Percentiles rank a stretch among this genome's conserved stretches.
phyloP scores from a whole-genome alignment of 768 basidiomycete species.

The Mycena albidolilacea region DNA sequence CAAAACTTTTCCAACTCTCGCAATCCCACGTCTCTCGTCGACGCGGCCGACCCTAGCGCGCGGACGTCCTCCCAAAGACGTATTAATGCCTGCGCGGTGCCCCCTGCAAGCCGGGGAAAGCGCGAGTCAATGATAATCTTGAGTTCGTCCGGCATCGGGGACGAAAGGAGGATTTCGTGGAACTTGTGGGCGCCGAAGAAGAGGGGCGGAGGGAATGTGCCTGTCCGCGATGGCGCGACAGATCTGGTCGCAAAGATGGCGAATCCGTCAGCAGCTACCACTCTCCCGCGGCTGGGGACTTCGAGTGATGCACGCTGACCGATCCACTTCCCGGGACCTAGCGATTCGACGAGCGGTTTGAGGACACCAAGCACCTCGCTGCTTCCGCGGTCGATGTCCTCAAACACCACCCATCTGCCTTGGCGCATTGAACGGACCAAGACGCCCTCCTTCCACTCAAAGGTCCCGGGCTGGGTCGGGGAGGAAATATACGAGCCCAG shows the following conservation, averaged over 20 bases:
- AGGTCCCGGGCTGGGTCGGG: slow-evolving; percentile 83
- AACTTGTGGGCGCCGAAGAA: slow-evolving; percentile 94
- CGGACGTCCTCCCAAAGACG: slow-evolving; percentile 78
- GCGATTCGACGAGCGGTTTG: slow-evolving; percentile 86
- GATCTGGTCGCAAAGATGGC: slow-evolving; percentile 93
- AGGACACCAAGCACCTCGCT: slow-evolving; percentile 91
- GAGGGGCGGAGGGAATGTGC: slow-evolving; percentile 66
- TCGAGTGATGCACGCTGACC: slow-evolving; percentile 79
- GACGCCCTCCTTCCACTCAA: slow-evolving; percentile 97
- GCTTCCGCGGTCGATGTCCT: slow-evolving; percentile 93
- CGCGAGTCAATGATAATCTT: slow-evolving; percentile 75
- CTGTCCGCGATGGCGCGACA: slow-evolving; percentile 60
- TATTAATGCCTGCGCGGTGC: slow-evolving; percentile 67
- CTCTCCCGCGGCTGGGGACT: slow-evolving; percentile 80
- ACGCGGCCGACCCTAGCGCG: slow-evolving; percentile 63
- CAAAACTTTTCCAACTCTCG: slow-evolving; percentile 91
- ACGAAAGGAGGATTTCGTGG: slow-evolving; percentile 72
- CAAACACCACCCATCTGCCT: slow-evolving; percentile 93
- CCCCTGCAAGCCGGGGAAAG: slow-evolving; percentile 74
- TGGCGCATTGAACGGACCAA: slow-evolving; percentile 90
- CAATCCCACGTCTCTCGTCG: slow-evolving; percentile 76
- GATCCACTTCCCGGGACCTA: slow-evolving; percentile 78
- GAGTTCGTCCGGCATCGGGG: slow-evolving; percentile 79
- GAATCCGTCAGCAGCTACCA: slow-evolving; percentile 86
- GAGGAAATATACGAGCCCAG: slow-evolving; percentile 96